Evolutionary conservation across 352 stramenopile species (phyloP).

Genomic region (Thraustochytrium sp.): DNA sequence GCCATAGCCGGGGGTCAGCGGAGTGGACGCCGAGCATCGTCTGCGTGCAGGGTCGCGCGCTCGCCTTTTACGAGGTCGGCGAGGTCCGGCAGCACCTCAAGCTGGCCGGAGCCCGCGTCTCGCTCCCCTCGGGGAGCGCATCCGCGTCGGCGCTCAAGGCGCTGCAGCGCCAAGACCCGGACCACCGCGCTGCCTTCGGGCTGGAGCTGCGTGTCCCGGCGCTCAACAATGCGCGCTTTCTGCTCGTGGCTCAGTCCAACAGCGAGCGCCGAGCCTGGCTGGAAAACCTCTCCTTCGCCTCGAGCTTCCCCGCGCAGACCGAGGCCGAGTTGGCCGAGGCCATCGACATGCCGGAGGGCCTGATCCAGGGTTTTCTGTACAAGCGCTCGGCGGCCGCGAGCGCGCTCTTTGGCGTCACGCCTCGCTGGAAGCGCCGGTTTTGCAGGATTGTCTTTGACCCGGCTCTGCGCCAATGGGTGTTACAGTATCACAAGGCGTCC

Average conservation of each 20-base stretch:
- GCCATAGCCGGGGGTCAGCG: background rate
- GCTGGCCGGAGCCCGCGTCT: background rate
- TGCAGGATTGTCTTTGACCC: slow-evolving; percentile 8
- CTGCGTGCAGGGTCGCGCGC: background rate
- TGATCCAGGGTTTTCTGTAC: slow-evolving; percentile 19
- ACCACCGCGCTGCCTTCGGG: background rate
- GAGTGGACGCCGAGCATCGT: background rate
- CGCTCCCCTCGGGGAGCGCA: background rate
- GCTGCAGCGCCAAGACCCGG: background rate
- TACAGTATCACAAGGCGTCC: slow-evolving; percentile 2
- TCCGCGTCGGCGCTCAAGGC: background rate
- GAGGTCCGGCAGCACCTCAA: background rate
- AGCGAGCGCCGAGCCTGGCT: background rate
- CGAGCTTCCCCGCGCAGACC: background rate
- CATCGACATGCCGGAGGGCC: background rate
- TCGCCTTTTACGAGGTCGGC: slow-evolving; percentile 10
- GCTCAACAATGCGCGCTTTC: background rate
- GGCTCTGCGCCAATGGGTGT: background rate
- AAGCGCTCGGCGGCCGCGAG: background rate
- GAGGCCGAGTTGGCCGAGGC: background rate
- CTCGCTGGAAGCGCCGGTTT: slow-evolving; percentile 10
- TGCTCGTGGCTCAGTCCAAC: background rate
- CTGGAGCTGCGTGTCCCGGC: background rate
- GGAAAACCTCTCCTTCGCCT: background rate
- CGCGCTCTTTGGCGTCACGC: slow-evolving; percentile 14